Evolutionary conservation across 495 filamentous ascomycete genomes (phyloP).

Genomic region (Penicillium simplicissimum): DNA sequence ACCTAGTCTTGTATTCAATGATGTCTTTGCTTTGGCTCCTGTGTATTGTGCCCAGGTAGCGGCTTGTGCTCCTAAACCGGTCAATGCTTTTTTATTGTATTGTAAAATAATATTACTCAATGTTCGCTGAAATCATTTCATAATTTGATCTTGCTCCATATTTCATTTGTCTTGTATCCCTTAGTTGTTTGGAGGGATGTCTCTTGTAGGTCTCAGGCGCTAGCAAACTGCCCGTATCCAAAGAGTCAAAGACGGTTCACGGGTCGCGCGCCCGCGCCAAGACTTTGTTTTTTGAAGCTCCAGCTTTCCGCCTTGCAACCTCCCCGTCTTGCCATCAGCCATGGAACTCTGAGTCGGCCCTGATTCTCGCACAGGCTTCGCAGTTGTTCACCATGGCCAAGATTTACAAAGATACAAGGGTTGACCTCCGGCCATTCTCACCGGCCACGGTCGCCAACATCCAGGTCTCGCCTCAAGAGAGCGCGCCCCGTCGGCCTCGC

Average conservation of each 20-base stretch:
- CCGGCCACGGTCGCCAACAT: slow-evolving; percentile 69
- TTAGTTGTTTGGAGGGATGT: neutral
- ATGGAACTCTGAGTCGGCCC: slow-evolving; percentile 42
- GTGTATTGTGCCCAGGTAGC: neutral
- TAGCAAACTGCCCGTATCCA: slow-evolving; percentile 1
- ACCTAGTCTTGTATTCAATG: slow-evolving; percentile 15
- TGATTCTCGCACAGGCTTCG: slow-evolving; percentile 23
- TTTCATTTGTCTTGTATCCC: neutral
- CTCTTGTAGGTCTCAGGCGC: neutral
- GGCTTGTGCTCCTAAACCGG: neutral
- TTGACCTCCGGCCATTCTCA: slow-evolving; percentile 75
- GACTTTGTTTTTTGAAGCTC: slow-evolving; percentile 50
- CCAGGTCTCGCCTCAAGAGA: slow-evolving; percentile 61
- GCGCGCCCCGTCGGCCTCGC: slow-evolving; percentile 43
- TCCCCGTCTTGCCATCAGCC: slow-evolving; percentile 26
- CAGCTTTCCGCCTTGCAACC: slow-evolving; percentile 42
- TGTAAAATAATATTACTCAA: neutral
- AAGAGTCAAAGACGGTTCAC: neutral
- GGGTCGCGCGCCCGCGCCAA: slow-evolving; percentile 32
- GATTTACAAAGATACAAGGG: slow-evolving; percentile 83
- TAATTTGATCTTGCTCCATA: neutral
- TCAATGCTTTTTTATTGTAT: neutral
- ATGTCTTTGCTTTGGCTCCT: slow-evolving; percentile 7
- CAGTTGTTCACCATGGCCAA: slow-evolving; percentile 45
- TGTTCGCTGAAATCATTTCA: neutral